A percentile compares a stretch with the other conserved stretches of the same genome.
These are phyloP conservation scores for Macaranga tanarius DNA, from an alignment of 441 rosid species.

Conservation along the genomic window DNA sequence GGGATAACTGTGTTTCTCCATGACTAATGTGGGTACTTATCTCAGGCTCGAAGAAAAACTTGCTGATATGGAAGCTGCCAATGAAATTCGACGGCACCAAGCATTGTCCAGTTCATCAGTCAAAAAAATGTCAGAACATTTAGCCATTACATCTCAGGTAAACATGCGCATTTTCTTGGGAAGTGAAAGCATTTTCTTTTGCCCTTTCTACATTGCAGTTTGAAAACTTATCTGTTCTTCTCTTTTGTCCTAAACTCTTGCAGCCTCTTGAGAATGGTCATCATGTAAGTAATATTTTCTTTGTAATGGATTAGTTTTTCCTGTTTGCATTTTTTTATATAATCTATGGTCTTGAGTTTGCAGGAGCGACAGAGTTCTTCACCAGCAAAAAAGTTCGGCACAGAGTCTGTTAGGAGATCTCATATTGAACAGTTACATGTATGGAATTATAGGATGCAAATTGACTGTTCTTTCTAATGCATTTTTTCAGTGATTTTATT, in stretches of 20 bases:
- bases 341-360: slow-evolving; percentile 28
- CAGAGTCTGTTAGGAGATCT: slow-evolving; percentile 52
- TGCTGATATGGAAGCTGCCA: slow-evolving; percentile 74
- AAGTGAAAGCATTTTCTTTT: not conserved
- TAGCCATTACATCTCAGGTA: slow-evolving; percentile 50
- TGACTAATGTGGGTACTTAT: slow-evolving; percentile 21
- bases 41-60: slow-evolving; percentile 82
- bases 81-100: slow-evolving; percentile 62
- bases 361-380: slow-evolving; percentile 49
- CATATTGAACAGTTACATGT: slow-evolving; percentile 63
- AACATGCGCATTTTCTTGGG: slow-evolving; percentile 19
- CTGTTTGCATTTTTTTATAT: slow-evolving; percentile 15
- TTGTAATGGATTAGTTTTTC: slow-evolving; percentile 18
- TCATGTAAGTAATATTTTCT: slow-evolving; percentile 47
- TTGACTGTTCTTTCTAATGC: slow-evolving; percentile 15
- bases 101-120: slow-evolving; percentile 46
- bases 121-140: slow-evolving; percentile 48
- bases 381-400: slow-evolving; percentile 45
- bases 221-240: slow-evolving; percentile 20
- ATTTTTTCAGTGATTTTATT: slow-evolving; percentile 22
- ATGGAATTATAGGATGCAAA: slow-evolving; percentile 28
- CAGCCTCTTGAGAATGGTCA: slow-evolving; percentile 83
- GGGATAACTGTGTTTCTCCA: slow-evolving; percentile 14
- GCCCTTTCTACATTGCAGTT: slow-evolving; percentile 9
- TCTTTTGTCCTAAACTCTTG: slow-evolving; percentile 30